Base-by-base conservation (phyloP, 2,329 filamentous ascomycete species). In the Phialophora tarda region DNA sequence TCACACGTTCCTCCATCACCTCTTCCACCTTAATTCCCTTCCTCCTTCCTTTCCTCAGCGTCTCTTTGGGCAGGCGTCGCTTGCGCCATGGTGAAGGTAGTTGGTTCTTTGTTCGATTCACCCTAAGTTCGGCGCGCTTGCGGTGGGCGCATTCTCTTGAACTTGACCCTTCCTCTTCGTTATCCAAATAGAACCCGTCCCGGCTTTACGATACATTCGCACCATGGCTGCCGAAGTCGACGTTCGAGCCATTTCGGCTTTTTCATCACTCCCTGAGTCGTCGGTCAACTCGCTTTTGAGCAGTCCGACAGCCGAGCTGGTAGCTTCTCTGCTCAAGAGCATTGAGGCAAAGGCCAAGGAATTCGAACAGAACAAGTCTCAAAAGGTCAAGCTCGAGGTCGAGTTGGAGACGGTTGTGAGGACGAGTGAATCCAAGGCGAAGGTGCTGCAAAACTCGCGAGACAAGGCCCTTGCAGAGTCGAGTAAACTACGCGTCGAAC, bases 361-460 rank as follows among this genome's bases (percentile, higher is more conserved):
- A 74, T 89, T 87, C 73, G 92, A 97, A 76, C 86, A 88, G 47
- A 81, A 97, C 48, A 92, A 90, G 73, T 89, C 94, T 10, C 91
- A 96, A 71, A 98, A 97, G 80, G 85, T 97, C 53, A 89, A 92
- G 72, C 83, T 91, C 54, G 92, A 97, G 74, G 95, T 99, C 53
- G 93, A 98, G 81, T 86, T 98, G 7, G 95, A 99, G 78, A 95
- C 92, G 78, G 90, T 90, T 21, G 89, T 97, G 56, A 89, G 93
- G 73, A 91, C 87, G 71, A 89, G 90, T 66, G 94, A 98, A 76
- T 88, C 90, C 26, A 91, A 93, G 78, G 89, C 89, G 71, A 92
- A 94, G 75, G 87, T 89, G 8, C 88, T 95, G 76, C 96, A 95
- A 79, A 84, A 86, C 5, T 91, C 90, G 0, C 86, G 92, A 53